Evolutionary conservation across 1,139 yeast species (phyloP).

Genomic region (Pichia sp.): DNA sequence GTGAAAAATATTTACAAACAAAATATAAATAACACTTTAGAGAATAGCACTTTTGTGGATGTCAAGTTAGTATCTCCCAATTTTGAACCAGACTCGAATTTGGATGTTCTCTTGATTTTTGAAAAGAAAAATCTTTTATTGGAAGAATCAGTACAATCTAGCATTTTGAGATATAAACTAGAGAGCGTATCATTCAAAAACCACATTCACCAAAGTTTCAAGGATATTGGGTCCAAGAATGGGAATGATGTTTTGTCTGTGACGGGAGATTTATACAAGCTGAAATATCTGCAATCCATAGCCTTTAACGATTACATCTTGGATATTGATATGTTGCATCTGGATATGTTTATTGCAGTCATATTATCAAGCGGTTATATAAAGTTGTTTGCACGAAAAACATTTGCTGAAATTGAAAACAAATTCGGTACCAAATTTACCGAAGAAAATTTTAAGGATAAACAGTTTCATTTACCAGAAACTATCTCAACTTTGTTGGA

Average conservation of each 20-base stretch:
- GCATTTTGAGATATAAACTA: conserved; percentile 33
- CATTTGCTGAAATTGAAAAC: conserved; percentile 23
- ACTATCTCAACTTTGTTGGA: conserved; percentile 42
- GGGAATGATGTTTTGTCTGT: conserved; percentile 10
- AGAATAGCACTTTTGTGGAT: conserved; percentile 17
- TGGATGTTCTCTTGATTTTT: conserved; percentile 8
- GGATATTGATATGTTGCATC: conserved; percentile 16
- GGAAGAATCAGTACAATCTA: conserved; percentile 18
- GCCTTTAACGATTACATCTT: conserved; percentile 21
- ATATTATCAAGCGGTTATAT: conserved; percentile 35
- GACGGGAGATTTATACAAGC: conserved; percentile 3
- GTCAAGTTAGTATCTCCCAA: conserved; percentile 40
- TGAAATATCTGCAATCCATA: conserved; percentile 16
- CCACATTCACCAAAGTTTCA: conserved; percentile 20
- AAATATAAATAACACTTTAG: conserved; percentile 14
- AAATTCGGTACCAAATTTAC: conserved; percentile 8
- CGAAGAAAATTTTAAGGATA: background rate
- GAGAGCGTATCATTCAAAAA: conserved; percentile 15
- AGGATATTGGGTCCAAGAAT: conserved; percentile 17
- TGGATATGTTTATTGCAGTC: conserved; percentile 26
- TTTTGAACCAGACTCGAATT: conserved; percentile 19
- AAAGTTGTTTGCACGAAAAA: conserved; percentile 34
- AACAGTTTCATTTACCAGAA: conserved; percentile 21
- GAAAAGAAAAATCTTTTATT: conserved; percentile 2
- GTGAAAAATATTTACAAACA: conserved; percentile 15